Conservation (phyloP, 1,284 basidiomycete species). For the Trametes versicolor region DNA sequence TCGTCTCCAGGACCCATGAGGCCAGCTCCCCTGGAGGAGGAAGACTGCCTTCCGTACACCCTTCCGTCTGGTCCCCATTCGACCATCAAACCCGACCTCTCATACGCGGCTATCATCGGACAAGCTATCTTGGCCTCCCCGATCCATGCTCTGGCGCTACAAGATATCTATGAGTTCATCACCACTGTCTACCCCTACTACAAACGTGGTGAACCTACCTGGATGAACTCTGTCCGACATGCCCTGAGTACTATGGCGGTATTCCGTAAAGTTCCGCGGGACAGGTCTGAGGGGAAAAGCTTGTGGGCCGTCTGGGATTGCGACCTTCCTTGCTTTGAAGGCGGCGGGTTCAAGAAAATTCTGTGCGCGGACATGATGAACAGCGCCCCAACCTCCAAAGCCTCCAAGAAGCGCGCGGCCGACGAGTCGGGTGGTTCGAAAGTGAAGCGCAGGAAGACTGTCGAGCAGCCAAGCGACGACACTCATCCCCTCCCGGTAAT, state of each 20-base stretch:
- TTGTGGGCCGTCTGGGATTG: conserved; percentile 82
- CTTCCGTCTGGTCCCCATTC: conserved; percentile 88
- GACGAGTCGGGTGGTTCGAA: conserved; percentile 38
- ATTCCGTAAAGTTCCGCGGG: conserved; percentile 76
- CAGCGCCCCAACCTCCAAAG: conserved; percentile 40
- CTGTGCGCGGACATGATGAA: conserved; percentile 67
- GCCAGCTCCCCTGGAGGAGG: conserved; percentile 65
- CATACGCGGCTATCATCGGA: conserved; percentile 96
- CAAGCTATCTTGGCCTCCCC: conserved; percentile 91
- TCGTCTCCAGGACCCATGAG: conserved; percentile 83
- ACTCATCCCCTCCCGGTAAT: conserved; percentile 37
- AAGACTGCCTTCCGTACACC: conserved; percentile 72
- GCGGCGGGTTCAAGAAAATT: conserved; percentile 75
- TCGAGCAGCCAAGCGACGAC: conserved; percentile 25
- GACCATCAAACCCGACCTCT: conserved; percentile 79
- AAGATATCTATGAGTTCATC: conserved; percentile 97
- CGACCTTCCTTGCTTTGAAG: conserved; percentile 74
- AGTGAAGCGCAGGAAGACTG: conserved; percentile 50
- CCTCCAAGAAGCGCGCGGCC: conserved; percentile 33
- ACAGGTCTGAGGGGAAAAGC: conserved; percentile 74
- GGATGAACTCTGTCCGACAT: conserved; percentile 94
- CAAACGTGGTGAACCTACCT: conserved; percentile 92
- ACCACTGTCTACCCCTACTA: conserved; percentile 94
- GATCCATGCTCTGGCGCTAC: conserved; percentile 87
- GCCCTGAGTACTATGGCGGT: conserved; percentile 86